A percentile compares a stretch with the other conserved stretches of the same genome.
These are phyloP conservation scores for Chrysopogon serrulatus DNA, from an alignment of 176 grass and related monocot genomes.

Conservation along the genomic window DNA sequence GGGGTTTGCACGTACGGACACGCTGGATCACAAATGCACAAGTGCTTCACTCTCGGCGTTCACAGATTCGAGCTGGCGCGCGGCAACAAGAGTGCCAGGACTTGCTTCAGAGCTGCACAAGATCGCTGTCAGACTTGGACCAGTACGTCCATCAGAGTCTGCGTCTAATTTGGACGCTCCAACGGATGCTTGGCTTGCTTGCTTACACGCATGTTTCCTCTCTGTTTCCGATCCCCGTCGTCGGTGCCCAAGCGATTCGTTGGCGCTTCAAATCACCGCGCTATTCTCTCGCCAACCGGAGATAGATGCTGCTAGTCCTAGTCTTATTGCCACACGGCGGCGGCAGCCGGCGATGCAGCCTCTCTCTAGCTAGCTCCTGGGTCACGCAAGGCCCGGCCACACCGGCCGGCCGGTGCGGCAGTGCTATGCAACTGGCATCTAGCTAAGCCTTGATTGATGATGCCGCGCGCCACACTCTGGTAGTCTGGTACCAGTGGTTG, in stretches of 20 bases:
- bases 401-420: neutral
- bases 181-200: no score
- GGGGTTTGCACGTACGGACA: neutral
- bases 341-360: neutral
- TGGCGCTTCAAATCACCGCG: constrained; percentile 45
- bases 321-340: neutral
- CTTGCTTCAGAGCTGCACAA: neutral
- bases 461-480: constrained; percentile 9
- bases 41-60: neutral
- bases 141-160: neutral
- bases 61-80: neutral
- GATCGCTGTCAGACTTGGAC: neutral
- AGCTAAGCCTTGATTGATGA: neutral
- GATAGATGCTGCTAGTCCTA: neutral
- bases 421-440: constrained; percentile 21
- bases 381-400: constrained; percentile 3
- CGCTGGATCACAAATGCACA: neutral
- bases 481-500: neutral
- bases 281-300: constrained; percentile 21
- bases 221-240: neutral
- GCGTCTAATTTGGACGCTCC: neutral
- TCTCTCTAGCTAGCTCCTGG: neutral
- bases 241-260: neutral
- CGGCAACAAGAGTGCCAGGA: neutral
- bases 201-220: neutral